A percentile compares a stretch with the other conserved stretches of the same genome.
Evolutionary conservation across 345 rosid species (phyloP).

Genomic region (Erysimum cheiranthoides): DNA sequence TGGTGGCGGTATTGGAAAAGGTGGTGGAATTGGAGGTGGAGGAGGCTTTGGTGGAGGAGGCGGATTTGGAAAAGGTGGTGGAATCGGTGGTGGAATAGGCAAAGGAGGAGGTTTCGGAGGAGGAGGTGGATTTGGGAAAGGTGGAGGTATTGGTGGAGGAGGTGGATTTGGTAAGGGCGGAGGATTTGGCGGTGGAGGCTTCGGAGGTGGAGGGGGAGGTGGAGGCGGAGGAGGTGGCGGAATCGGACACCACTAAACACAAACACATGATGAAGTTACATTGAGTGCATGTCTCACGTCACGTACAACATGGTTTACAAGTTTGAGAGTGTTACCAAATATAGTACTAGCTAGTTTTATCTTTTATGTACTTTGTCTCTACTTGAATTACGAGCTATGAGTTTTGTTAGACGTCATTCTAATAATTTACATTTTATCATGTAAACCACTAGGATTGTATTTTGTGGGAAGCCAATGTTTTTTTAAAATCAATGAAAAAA

Average conservation of each 20-base stretch:
- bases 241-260: conserved; percentile 39
- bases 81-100: conserved; percentile 9
- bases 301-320: conserved; percentile 33
- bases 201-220: conserved; percentile 29
- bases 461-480: not conserved
- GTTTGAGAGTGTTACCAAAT: conserved; percentile 20
- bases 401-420: conserved; percentile 14
- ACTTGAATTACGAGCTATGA: conserved; percentile 16
- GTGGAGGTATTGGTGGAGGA: conserved; percentile 40
- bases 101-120: conserved; percentile 30
- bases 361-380: conserved; percentile 11
- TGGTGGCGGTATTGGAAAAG: conserved; percentile 15
- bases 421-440: conserved; percentile 24
- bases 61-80: conserved; percentile 18
- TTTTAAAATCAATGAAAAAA: not conserved
- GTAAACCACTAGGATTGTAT: conserved; percentile 20
- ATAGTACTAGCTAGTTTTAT: conserved; percentile 29
- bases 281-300: conserved; percentile 22
- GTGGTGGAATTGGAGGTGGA: conserved; percentile 12
- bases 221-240: conserved; percentile 18
- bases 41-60: conserved; percentile 31
- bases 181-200: conserved; percentile 39
- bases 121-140: conserved; percentile 40
- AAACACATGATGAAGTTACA: conserved; percentile 23
- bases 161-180: conserved; percentile 42